These are phyloP conservation scores for Epichloe gansuensis DNA, from an alignment of 2,329 filamentous ascomycete genomes.

Conservation along the genomic window DNA sequence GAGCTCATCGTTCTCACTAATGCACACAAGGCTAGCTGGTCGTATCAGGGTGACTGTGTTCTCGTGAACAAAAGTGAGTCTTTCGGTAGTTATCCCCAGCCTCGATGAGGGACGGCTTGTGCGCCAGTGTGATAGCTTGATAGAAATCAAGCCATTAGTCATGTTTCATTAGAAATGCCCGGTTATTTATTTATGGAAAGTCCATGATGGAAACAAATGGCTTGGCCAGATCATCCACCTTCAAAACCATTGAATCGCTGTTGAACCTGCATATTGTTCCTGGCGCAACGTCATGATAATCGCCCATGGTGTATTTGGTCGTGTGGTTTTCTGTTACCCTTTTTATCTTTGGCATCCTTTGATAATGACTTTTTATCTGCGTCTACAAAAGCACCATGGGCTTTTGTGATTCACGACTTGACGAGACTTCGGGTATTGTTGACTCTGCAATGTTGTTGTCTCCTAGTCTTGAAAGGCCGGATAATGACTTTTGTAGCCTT, in stretches of 20 bases:
- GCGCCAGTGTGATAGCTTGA: too few relatives aligned
- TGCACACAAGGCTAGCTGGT: background rate
- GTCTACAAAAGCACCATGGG: background rate
- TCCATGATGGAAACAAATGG: background rate
- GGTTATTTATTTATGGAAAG: background rate
- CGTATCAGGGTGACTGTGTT: background rate
- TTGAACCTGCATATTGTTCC: background rate
- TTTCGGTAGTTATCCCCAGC: background rate
- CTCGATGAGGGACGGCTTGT: background rate
- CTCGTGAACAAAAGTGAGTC: background rate
- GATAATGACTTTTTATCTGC: background rate
- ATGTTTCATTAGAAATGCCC: background rate
- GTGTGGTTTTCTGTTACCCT: background rate
- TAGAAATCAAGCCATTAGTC: background rate
- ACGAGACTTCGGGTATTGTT: background rate
- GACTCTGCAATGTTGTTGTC: background rate
- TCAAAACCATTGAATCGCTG: background rate
- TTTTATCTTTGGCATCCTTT: background rate
- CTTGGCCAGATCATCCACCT: background rate
- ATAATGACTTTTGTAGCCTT: slow-evolving; percentile 5
- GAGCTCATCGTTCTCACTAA: background rate
- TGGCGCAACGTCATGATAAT: background rate
- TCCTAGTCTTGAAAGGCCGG: slow-evolving; percentile 1
- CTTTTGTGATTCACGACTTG: background rate
- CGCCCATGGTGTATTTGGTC: background rate